Evolutionary conservation across 31 red algal genomes (phyloP), one percentile per base, ranked within the genome.

Genomic region (Odonthalia washingtoniensis): DNA sequence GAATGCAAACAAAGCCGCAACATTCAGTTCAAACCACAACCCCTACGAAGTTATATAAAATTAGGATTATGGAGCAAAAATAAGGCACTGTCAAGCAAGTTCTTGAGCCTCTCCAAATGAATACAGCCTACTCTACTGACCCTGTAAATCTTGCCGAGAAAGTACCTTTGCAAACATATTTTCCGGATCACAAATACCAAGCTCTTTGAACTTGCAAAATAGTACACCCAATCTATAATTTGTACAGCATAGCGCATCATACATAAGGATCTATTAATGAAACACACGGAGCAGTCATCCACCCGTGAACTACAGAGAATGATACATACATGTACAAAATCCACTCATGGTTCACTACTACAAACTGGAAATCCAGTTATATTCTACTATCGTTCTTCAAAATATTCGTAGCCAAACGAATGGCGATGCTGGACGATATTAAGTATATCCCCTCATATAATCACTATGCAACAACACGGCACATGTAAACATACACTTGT

Each of bases 41-140:
- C 70, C 42, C 57, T 61, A 31, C 57, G 84, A 67, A 16, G 84
- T 38, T 77, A 37, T 63, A 87, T 30, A 87, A 87, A 61, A 68
- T 49, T 39, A 72, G 72, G 27, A 87, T 87, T 49, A 72, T 87
- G 16, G 53, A 87, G 61, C 21, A 61, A 44, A 78, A 68, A 17
- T 40, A 77, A 21, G 37, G 73, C 1, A 72, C 49, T 1, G 34
- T 87, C n/a, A 77, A 87, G n/a, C 5, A 30, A 1, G 67, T 78
- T 2, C 33, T 87, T 3, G 41, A 86, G 30, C 70, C 64, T 18
- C 21, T 75, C 16, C 61, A 86, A 26, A 28, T 31, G 9, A 46
- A 86, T 2, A 2, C 36, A 1, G 41, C 44, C 1, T 1, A 9
- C 33, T 37, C 30, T 38, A 40, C 27, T 9, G 46, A 65, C 63